phyloP scores from a whole-genome alignment of 2,329 filamentous ascomycete genomes.

The Graphiopsis chlorocephala region DNA sequence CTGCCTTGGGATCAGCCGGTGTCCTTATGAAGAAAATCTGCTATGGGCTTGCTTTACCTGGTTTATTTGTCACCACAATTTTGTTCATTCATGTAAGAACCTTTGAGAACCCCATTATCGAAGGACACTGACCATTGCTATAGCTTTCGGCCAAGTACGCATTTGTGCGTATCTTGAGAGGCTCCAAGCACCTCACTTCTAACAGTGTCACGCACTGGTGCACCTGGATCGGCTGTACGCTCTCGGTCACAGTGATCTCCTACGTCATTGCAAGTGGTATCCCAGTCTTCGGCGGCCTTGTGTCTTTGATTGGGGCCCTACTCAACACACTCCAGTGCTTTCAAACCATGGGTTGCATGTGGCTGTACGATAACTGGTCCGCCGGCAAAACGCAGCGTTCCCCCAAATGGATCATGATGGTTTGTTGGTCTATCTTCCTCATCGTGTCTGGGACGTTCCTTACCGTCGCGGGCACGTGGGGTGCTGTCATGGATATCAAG shows the following conservation, averaged over 20 bases:
- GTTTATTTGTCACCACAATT: slow-evolving; percentile 25
- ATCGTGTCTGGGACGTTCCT: slow-evolving; percentile 48
- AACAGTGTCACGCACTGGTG: slow-evolving; percentile 20
- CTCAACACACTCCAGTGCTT: slow-evolving; percentile 49
- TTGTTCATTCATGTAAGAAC: slow-evolving; percentile 21
- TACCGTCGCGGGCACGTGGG: slow-evolving; percentile 45
- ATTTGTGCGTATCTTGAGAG: slow-evolving; percentile 29
- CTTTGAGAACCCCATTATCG: not conserved
- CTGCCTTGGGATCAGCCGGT: slow-evolving; percentile 48
- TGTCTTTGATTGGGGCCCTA: slow-evolving; percentile 50
- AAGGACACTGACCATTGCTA: not conserved
- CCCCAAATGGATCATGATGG: slow-evolving; percentile 35
- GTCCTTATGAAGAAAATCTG: slow-evolving; percentile 43
- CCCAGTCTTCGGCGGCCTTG: slow-evolving; percentile 47
- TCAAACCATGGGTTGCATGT: slow-evolving; percentile 42
- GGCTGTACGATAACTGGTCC: slow-evolving; percentile 15
- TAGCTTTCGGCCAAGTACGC: slow-evolving; percentile 27
- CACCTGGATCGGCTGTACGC: slow-evolving; percentile 16
- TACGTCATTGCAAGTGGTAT: slow-evolving; percentile 43
- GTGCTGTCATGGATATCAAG: slow-evolving; percentile 42
- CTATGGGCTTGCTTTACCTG: slow-evolving; percentile 40
- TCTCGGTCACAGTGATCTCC: slow-evolving; percentile 20
- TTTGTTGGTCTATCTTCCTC: slow-evolving; percentile 50
- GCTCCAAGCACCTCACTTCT: slow-evolving; percentile 24
- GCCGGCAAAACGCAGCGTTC: not conserved